Conservation (phyloP, 2,329 filamentous ascomycete species). For the Xenosphaeropsis pyriputrescens region DNA sequence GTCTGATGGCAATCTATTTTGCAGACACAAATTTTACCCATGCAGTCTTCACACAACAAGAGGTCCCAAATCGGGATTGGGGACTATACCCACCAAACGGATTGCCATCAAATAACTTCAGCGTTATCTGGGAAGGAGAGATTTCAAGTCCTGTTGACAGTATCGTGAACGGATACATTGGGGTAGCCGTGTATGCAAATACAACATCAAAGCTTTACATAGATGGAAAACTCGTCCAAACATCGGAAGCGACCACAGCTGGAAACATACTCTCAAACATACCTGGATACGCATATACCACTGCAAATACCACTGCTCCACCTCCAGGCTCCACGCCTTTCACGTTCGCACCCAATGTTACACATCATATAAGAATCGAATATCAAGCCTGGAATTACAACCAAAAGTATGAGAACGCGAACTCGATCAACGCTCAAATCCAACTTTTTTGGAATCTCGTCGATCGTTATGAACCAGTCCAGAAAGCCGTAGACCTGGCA, state of each 20-base stretch:
- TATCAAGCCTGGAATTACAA: conserved; percentile 26
- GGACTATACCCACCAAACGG: conserved; percentile 26
- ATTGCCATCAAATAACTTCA: conserved; percentile 19
- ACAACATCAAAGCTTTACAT: conserved; percentile 24
- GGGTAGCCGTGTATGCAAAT: conserved; percentile 24
- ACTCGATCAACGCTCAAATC: conserved; percentile 25
- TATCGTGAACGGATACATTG: conserved; percentile 10
- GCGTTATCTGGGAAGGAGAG: too few species aligned
- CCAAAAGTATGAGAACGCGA: conserved; percentile 23
- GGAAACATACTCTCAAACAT: conserved; percentile 26
- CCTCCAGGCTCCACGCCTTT: conserved; percentile 23
- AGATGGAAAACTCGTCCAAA: conserved; percentile 17
- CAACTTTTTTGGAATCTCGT: conserved; percentile 30
- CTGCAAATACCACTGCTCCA: conserved; percentile 19
- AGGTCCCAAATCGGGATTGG: conserved; percentile 26
- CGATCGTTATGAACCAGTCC: conserved; percentile 15
- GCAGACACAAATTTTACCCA: conserved; percentile 22
- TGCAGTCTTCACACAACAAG: conserved; percentile 15
- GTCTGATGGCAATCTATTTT: conserved; percentile 25
- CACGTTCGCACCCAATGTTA: conserved; percentile 19
- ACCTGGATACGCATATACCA: conserved; percentile 20
- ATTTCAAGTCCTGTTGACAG: too few species aligned
- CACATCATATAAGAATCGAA: conserved; percentile 23
- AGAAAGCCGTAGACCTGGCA: conserved; percentile 21
- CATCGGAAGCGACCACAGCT: conserved; percentile 10